phyloP scores from a whole-genome alignment of 352 stramenopile genomes.

The Phytophthora niederhauseri region DNA sequence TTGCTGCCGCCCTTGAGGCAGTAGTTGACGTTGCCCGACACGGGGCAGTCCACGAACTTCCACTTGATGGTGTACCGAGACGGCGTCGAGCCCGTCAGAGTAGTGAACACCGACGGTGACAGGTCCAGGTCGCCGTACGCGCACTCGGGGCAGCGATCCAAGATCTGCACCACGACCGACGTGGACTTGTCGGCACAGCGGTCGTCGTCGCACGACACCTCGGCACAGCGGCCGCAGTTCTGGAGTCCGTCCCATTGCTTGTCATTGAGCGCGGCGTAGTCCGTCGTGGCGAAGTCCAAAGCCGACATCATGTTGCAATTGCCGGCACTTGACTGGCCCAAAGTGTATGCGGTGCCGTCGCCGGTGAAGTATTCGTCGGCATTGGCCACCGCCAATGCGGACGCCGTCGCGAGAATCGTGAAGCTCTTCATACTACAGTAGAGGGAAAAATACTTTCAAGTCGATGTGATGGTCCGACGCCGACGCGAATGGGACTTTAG shows the following conservation, averaged over 20 bases:
- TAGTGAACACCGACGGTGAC: conserved; percentile 48
- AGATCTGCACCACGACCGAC: conserved; percentile 59
- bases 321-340: conserved; percentile 41
- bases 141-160: conserved; percentile 81
- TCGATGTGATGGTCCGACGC: conserved; percentile 4
- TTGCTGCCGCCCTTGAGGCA: conserved; percentile 63
- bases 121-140: conserved; percentile 65
- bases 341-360: conserved; percentile 53
- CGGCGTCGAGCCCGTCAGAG: conserved; percentile 48
- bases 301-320: conserved; percentile 61
- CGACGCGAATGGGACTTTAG: conserved; percentile 10
- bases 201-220: conserved; percentile 65
- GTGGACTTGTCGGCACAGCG: conserved; percentile 48
- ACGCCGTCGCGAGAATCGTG: conserved; percentile 11
- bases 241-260: conserved; percentile 61
- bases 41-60: conserved; percentile 59
- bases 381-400: conserved; percentile 9
- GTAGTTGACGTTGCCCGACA: conserved; percentile 55
- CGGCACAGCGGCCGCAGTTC: conserved; percentile 71
- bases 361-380: conserved; percentile 48
- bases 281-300: conserved; percentile 36
- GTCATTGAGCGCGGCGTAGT: conserved; percentile 78
- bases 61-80: conserved; percentile 51
- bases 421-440: conserved; percentile 25
- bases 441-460: not conserved